Evolutionary conservation across 2,329 filamentous ascomycete species (phyloP).

Genomic region (Taxawa tesnikishii): DNA sequence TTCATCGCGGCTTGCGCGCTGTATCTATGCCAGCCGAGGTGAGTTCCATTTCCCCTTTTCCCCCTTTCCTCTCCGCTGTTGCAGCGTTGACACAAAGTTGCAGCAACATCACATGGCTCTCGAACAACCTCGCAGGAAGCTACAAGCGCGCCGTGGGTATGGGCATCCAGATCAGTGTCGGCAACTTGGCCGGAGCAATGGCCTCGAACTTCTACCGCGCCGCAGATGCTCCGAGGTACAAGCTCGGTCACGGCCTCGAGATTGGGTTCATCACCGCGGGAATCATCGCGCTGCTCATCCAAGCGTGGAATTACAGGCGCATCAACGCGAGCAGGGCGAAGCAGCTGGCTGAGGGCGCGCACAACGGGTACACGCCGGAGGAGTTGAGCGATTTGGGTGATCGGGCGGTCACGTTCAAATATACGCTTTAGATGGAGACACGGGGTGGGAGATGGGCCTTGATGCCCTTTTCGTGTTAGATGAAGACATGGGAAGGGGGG

Average conservation of each 20-base stretch:
- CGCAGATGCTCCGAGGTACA: conserved; percentile 35
- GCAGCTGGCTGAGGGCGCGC: conserved; percentile 22
- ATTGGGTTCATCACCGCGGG: conserved; percentile 37
- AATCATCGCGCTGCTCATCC: conserved; percentile 28
- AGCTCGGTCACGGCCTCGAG: conserved; percentile 39
- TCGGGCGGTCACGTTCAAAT: conserved; percentile 49
- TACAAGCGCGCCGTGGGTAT: conserved; percentile 40
- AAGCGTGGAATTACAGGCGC: conserved; percentile 39
- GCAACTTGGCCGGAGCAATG: conserved; percentile 46
- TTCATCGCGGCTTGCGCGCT: conserved; percentile 15
- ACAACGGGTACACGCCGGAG: conserved; percentile 31
- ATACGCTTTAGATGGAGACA: conserved; percentile 43
- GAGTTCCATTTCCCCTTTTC: too few relatives aligned
- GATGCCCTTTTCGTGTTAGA: too few relatives aligned
- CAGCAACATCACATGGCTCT: conserved; percentile 35
- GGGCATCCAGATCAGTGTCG: conserved; percentile 37
- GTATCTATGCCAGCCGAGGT: conserved; percentile 12
- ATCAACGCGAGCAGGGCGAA: conserved; percentile 46
- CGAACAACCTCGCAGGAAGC: conserved; percentile 41
- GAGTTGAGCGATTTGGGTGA: conserved; percentile 50
- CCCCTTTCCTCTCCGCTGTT: too few relatives aligned
- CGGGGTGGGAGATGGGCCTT: too few relatives aligned
- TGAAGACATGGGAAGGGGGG: too few relatives aligned
- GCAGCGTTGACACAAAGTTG: too few relatives aligned
- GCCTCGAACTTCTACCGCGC: conserved; percentile 58